Evolutionary conservation across 1,284 basidiomycete species (phyloP).

Genomic region (Pseudozyma thailandica): DNA sequence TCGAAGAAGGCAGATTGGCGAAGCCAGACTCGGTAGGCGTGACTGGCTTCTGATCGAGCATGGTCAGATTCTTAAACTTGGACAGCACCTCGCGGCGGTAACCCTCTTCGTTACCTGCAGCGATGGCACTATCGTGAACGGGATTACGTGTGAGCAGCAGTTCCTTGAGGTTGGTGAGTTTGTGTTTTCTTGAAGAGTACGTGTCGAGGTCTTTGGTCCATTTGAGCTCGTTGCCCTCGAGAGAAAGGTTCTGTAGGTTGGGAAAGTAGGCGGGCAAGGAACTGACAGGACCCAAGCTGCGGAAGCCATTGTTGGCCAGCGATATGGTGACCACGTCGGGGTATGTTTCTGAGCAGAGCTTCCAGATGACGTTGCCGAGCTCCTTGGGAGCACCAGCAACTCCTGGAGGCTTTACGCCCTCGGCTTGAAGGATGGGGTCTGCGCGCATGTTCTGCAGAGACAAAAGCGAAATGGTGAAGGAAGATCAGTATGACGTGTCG

Average conservation of each 20-base stretch:
- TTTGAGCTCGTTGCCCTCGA: slow-evolving; percentile 72
- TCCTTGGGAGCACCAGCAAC: slow-evolving; percentile 73
- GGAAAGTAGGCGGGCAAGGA: slow-evolving; percentile 70
- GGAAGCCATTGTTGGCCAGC: slow-evolving; percentile 55
- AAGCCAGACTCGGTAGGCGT: slow-evolving; percentile 74
- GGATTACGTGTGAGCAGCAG: slow-evolving; percentile 84
- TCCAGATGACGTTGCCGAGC: slow-evolving; percentile 84
- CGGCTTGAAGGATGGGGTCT: slow-evolving; percentile 77
- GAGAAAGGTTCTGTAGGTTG: slow-evolving; percentile 76
- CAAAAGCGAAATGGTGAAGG: background rate
- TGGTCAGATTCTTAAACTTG: slow-evolving; percentile 49
- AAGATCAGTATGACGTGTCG: background rate
- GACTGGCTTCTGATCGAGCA: slow-evolving; percentile 76
- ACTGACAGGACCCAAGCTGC: slow-evolving; percentile 45
- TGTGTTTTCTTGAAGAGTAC: slow-evolving; percentile 41
- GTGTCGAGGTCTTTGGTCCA: slow-evolving; percentile 64
- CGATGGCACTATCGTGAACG: slow-evolving; percentile 76
- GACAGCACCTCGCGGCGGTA: slow-evolving; percentile 43
- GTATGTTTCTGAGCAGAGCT: slow-evolving; percentile 80
- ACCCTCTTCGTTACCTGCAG: slow-evolving; percentile 76
- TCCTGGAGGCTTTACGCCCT: slow-evolving; percentile 77
- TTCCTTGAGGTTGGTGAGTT: slow-evolving; percentile 70
- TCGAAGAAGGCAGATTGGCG: slow-evolving; percentile 77
- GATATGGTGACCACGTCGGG: slow-evolving; percentile 73
- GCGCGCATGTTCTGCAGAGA: slow-evolving; percentile 73